Base-by-base conservation (phyloP, 2,329 filamentous ascomycete species). In the Trichoderma polysporum region DNA sequence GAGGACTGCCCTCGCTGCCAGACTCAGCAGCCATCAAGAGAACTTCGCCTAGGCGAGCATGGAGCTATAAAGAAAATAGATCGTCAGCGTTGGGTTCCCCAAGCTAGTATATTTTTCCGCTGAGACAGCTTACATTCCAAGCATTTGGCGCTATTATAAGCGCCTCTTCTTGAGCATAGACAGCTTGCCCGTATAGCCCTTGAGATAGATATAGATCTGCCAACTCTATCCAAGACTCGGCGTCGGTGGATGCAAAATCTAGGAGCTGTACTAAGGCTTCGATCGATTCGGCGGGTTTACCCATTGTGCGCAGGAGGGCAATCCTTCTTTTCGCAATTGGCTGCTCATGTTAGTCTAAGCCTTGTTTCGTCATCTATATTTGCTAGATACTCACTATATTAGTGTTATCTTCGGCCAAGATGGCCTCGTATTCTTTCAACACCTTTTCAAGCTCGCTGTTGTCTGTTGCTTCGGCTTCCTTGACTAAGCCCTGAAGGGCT, bases 151-250 rank as follows among this genome's bases (percentile, higher is more conserved):
- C 87, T 66, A 97, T 84, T 60, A 98, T 82, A 52, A 99, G 79
- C 22, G 97, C 93, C 78, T 99, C 95, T 77, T 99, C 95, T 52
- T 97, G 81, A 68, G 93, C 90, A 78, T 91, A 97, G 59, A 97
- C 88, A 45, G 93, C 91, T 78, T 98, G 94, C 15, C 89, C 81
- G 74, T 91, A 93, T 73, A 94, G 80, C 0, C 91, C 92, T 75
- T 94, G 91, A 22, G 85, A 84, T 33, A 93, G 84, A 79, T 99
- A 98, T 69, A 97, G 80, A 76, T 97, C 93, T 62, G 92, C 88
- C 71, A 98, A 83, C 80, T 99, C 95, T 61, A 92, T 88, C 95
- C 95, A 99, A 10, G 91, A 90, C 81, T 99, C 95, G 6, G 90
- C 89, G 80, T 99, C 95, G 1, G 92, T 97, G 2, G 95, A 94